Conservation (phyloP, 257 asterid genomes). For the Solanum lycopersicoides region DNA sequence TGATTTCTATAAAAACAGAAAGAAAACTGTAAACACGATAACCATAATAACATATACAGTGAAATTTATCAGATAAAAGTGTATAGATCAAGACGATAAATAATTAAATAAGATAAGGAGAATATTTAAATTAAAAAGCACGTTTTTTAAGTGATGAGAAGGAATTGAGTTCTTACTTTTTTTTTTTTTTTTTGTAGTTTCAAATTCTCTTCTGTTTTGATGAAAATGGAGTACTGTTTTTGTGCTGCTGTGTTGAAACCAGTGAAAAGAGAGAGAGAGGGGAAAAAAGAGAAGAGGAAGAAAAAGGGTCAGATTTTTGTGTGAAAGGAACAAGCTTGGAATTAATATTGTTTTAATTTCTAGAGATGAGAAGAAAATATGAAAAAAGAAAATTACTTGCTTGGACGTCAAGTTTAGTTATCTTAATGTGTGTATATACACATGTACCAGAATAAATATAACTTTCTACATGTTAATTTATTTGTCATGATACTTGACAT, state of each 20-base stretch:
- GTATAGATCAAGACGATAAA: neutral
- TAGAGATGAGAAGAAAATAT: neutral
- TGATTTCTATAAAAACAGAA: neutral
- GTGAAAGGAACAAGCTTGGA: constrained; percentile 15
- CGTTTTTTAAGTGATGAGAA: constrained; percentile 15
- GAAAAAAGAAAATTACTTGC: constrained; percentile 41
- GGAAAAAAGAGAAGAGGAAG: neutral
- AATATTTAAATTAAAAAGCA: neutral
- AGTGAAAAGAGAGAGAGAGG: neutral
- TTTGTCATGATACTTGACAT: neutral
- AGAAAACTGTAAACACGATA: neutral
- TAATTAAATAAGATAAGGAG: neutral
- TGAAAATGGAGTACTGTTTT: constrained; percentile 7
- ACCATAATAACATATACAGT: no score
- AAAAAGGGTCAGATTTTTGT: neutral
- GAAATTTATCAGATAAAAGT: no score
- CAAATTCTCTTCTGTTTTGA: neutral
- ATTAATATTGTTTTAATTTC: neutral
- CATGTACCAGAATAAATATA: neutral
- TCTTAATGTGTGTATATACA: constrained; percentile 14
- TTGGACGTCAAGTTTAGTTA: constrained; percentile 79
- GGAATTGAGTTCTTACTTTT: constrained; percentile 17
- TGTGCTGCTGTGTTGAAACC: neutral
- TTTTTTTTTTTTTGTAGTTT: neutral
- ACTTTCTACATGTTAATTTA: neutral